These are phyloP conservation scores for Chaetomium globosum DNA, from an alignment of 2,329 filamentous ascomycete species.

Conservation along the genomic window DNA sequence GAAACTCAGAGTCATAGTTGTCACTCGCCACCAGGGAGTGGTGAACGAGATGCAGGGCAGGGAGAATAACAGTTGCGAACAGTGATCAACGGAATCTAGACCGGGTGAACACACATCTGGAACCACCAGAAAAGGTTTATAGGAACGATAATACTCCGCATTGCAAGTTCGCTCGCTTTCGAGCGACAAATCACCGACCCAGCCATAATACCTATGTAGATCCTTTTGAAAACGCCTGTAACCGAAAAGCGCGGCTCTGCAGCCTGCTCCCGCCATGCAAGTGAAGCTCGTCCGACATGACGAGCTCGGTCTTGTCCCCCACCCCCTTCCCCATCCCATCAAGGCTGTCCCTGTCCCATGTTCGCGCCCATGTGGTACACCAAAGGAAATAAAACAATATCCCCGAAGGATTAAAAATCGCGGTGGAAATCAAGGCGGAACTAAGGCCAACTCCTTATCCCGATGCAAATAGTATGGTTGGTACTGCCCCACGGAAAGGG, in stretches of 20 bases:
- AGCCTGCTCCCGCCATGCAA: slow-evolving; percentile 19
- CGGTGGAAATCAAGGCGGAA: slow-evolving; percentile 3
- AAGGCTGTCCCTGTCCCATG: slow-evolving; percentile 4
- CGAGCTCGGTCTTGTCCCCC: not conserved
- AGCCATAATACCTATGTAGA: not conserved
- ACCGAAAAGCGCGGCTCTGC: slow-evolving; percentile 1
- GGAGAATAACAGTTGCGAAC: not conserved
- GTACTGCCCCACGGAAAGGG: slow-evolving; percentile 2
- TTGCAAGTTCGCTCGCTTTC: slow-evolving; percentile 3
- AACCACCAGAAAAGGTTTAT: not conserved
- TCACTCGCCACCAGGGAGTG: not conserved
- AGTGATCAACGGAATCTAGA: not conserved
- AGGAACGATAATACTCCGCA: slow-evolving; percentile 1
- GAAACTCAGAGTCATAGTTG: too few relatives aligned
- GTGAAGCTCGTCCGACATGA: slow-evolving; percentile 11
- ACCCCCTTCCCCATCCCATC: not conserved
- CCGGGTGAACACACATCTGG: too few relatives aligned
- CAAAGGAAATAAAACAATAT: not conserved
- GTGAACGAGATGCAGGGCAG: not conserved
- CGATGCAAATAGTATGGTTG: slow-evolving; percentile 17
- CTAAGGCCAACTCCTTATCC: slow-evolving; percentile 20
- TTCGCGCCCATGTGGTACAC: slow-evolving; percentile 10
- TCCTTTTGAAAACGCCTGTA: slow-evolving; percentile 16
- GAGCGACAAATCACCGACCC: not conserved
- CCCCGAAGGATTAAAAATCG: not conserved